phyloP scores from a whole-genome alignment of 305 asterid species.

The Solanum aculeatissimum region DNA sequence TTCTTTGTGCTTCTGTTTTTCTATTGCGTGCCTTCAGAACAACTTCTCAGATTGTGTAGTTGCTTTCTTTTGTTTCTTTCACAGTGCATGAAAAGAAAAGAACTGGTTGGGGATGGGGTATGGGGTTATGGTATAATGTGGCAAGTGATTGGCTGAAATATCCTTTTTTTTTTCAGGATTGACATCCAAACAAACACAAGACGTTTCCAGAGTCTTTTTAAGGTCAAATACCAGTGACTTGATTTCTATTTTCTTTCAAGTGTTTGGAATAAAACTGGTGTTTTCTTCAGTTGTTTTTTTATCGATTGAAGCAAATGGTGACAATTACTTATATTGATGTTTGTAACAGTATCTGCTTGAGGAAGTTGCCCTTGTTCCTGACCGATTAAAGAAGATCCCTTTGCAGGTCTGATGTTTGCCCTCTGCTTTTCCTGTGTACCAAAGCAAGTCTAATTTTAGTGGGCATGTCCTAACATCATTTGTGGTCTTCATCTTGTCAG shows the following conservation, averaged over 20 bases:
- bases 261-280: not conserved
- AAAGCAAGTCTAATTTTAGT: not conserved
- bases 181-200: constrained; percentile 84
- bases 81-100: not conserved
- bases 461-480: not conserved
- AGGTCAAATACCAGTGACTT: constrained; percentile 29
- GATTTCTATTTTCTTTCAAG: not conserved
- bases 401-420: constrained; percentile 42
- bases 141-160: not conserved
- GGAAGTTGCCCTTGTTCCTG: constrained; percentile 70
- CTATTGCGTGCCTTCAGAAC: not conserved
- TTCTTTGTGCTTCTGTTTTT: not conserved
- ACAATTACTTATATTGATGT: constrained; percentile 2
- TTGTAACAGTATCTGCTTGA: constrained; percentile 63
- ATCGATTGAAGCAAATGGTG: not conserved
- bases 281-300: not conserved
- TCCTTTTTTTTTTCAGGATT: constrained; percentile 41
- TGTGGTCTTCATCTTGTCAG: constrained; percentile 18
- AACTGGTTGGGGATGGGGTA: not conserved
- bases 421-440: not conserved
- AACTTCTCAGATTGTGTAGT: not conserved
- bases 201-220: constrained; percentile 78
- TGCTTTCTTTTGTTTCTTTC: not conserved
- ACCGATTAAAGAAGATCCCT: constrained; percentile 67
- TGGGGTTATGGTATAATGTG: not conserved